Conservation (phyloP, 2,329 filamentous ascomycete species). For the Capronia epimyces region DNA sequence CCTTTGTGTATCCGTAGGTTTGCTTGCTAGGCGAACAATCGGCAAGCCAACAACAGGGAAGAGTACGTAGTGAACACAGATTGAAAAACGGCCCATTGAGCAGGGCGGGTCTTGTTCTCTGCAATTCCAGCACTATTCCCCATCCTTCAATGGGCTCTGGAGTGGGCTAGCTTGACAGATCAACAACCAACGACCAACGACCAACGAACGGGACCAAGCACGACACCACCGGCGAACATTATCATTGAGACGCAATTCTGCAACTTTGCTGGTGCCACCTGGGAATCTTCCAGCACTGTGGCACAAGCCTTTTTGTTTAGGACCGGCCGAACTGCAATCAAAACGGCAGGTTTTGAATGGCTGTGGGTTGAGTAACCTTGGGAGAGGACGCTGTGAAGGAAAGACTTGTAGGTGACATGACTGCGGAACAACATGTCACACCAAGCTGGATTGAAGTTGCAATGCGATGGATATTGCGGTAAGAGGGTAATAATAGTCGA, state of each 20-base stretch:
- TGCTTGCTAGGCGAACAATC: neutral
- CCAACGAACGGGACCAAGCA: constrained; percentile 19
- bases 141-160: constrained; percentile 4
- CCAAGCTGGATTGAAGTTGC: neutral
- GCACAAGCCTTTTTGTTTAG: constrained; percentile 19
- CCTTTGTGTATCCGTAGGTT: constrained; percentile 4
- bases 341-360: constrained; percentile 18
- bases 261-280: constrained; percentile 23
- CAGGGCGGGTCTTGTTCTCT: constrained; percentile 11
- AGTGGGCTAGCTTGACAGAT: constrained; percentile 5
- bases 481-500: constrained; percentile 1
- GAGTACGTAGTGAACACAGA: too few relatives aligned
- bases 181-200: constrained; percentile 6
- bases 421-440: neutral
- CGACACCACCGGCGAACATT: constrained; percentile 14
- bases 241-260: constrained; percentile 9
- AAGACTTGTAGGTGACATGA: constrained; percentile 2
- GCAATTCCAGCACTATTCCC: constrained; percentile 15
- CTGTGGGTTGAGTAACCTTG: constrained; percentile 17
- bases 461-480: neutral
- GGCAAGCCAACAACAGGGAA: constrained; percentile 20
- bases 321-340: constrained; percentile 21
- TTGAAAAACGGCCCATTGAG: constrained; percentile 2
- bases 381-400: constrained; percentile 11
- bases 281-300: constrained; percentile 24